Evolutionary conservation across 2,329 filamentous ascomycete genomes (phyloP).

Genomic region (Alternaria tenuissima): DNA sequence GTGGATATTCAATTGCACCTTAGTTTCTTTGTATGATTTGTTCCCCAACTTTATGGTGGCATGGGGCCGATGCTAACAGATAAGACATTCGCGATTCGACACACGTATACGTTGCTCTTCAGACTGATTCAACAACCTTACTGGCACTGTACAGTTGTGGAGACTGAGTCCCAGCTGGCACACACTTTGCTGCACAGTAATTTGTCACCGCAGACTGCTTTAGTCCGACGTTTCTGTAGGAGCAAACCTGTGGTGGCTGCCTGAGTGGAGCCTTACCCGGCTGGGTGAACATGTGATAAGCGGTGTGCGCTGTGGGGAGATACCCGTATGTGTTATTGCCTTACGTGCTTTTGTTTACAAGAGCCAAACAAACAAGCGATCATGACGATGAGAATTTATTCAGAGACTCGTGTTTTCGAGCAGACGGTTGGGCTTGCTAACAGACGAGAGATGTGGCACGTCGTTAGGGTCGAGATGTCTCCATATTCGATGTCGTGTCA

Average conservation of each 20-base stretch:
- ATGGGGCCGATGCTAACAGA: neutral
- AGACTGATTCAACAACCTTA: neutral
- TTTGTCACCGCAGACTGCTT: conserved; percentile 12
- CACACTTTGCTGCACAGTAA: neutral
- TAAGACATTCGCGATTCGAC: neutral
- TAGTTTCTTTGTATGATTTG: neutral
- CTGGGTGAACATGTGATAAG: neutral
- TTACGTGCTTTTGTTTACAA: conserved; percentile 2
- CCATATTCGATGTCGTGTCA: neutral
- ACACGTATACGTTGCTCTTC: neutral
- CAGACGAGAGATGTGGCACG: neutral
- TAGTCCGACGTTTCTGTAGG: neutral
- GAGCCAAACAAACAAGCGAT: neutral
- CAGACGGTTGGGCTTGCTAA: neutral
- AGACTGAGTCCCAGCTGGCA: neutral
- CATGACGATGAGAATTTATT: neutral
- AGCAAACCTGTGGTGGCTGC: neutral
- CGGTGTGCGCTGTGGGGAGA: neutral
- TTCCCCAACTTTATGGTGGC: neutral
- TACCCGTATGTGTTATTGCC: neutral
- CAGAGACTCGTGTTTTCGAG: neutral
- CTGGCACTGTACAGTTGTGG: neutral
- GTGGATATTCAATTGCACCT: neutral
- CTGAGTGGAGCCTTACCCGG: neutral
- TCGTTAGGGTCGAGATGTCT: neutral